A percentile compares a stretch with the other conserved stretches of the same genome.
Conservation (phyloP, 805 yeast species). For the Spathaspora girioi region DNA sequence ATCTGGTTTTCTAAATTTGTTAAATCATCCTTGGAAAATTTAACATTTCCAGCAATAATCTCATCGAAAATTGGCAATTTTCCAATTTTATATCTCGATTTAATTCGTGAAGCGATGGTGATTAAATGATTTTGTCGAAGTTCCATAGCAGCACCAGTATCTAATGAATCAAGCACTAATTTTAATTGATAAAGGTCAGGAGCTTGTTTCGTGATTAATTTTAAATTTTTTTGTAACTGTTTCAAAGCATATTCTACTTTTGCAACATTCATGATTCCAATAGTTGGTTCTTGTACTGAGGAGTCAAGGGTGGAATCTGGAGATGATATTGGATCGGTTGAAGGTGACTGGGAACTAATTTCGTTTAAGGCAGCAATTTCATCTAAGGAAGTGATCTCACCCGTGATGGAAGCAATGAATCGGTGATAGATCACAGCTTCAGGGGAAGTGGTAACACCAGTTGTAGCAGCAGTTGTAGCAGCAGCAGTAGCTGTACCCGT, state of each 20-base stretch:
- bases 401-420: background rate
- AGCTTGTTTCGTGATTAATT: slow-evolving; percentile 50
- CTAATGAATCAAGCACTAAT: slow-evolving; percentile 25
- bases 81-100: slow-evolving; percentile 47
- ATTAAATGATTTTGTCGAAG: slow-evolving; percentile 52
- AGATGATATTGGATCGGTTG: too few relatives aligned
- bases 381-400: background rate
- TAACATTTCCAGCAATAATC: slow-evolving; percentile 41
- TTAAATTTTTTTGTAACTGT: slow-evolving; percentile 47
- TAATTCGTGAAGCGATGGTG: slow-evolving; percentile 57
- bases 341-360: background rate
- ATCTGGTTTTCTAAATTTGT: background rate
- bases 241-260: slow-evolving; percentile 38
- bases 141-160: slow-evolving; percentile 45
- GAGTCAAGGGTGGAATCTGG: background rate
- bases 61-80: slow-evolving; percentile 54
- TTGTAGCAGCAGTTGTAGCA: background rate
- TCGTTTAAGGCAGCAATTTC: background rate
- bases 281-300: background rate
- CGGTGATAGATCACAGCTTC: background rate
- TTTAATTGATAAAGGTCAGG: slow-evolving; percentile 49
- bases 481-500: background rate
- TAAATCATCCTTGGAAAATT: slow-evolving; percentile 12
- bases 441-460: background rate
- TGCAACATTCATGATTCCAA: slow-evolving; percentile 36